phyloP scores from a whole-genome alignment of 345 rosid species.

The Brassica nigra region DNA sequence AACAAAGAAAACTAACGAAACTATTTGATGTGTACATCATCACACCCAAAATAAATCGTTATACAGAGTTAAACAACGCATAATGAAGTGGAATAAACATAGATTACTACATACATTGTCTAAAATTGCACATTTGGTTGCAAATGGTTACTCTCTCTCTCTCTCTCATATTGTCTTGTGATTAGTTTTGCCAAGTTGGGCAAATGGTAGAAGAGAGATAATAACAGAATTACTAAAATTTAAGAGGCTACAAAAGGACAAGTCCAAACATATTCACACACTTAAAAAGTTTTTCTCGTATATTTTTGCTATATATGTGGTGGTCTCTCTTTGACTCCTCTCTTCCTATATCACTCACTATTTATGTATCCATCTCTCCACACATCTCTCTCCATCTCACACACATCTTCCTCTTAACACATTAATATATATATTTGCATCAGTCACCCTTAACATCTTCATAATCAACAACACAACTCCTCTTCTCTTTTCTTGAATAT shows the following conservation, averaged over 20 bases:
- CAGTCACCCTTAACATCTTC: slow-evolving; percentile 24
- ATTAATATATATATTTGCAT: slow-evolving; percentile 34
- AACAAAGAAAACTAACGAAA: slow-evolving; percentile 10
- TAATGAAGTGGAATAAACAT: slow-evolving; percentile 32
- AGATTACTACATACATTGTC: slow-evolving; percentile 19
- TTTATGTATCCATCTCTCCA: slow-evolving; percentile 44
- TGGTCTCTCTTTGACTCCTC: slow-evolving; percentile 47
- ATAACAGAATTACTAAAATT: slow-evolving; percentile 43
- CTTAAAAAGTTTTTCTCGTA: slow-evolving; percentile 12
- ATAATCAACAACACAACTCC: slow-evolving; percentile 15
- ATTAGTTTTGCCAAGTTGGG: slow-evolving; percentile 45
- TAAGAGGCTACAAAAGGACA: slow-evolving; percentile 44
- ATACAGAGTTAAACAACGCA: slow-evolving; percentile 22
- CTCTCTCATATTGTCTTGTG: slow-evolving; percentile 32
- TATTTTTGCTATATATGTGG: slow-evolving; percentile 27
- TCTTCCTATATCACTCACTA: slow-evolving; percentile 41
- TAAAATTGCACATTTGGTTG: slow-evolving; percentile 30
- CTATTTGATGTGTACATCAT: slow-evolving; percentile 8
- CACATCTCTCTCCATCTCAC: slow-evolving; percentile 44
- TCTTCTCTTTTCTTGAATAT: slow-evolving; percentile 8
- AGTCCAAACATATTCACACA: slow-evolving; percentile 45
- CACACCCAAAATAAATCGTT: slow-evolving; percentile 32
- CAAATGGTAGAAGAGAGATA: slow-evolving; percentile 35
- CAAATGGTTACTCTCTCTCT: slow-evolving; percentile 28
- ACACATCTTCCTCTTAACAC: slow-evolving; percentile 36